These are phyloP conservation scores for Dioscorea zingiberensis DNA, from an alignment of 106 monocot genomes.

Conservation along the genomic window DNA sequence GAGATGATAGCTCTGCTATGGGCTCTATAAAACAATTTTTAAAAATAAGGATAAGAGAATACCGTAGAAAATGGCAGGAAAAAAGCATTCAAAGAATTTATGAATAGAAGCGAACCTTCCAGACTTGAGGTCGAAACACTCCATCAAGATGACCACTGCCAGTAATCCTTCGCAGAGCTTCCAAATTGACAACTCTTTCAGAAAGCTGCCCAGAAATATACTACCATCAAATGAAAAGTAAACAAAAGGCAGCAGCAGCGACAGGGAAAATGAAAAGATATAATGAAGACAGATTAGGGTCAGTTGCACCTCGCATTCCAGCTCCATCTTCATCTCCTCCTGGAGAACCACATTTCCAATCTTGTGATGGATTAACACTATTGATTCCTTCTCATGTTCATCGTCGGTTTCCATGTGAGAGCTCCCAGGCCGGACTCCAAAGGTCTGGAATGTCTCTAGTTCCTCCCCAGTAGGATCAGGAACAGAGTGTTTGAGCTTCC, in stretches of 20 bases:
- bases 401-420: background rate
- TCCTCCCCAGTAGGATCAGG: background rate
- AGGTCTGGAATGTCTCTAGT: background rate
- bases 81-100: too few species aligned
- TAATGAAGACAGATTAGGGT: background rate
- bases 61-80: too few species aligned
- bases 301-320: background rate
- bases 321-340: background rate
- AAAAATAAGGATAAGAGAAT: too few species aligned
- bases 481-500: too few species aligned
- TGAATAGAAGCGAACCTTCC: slow-evolving; percentile 18
- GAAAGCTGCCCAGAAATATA: slow-evolving; percentile 14
- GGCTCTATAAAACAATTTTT: too few species aligned
- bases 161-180: slow-evolving; percentile 19
- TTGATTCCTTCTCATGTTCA: background rate
- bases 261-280: background rate
- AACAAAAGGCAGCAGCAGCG: too few species aligned
- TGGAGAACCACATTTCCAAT: background rate
- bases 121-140: slow-evolving; percentile 13
- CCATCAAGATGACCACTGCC: slow-evolving; percentile 14
- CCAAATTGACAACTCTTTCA: slow-evolving; percentile 17
- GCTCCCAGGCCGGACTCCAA: background rate
- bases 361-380: background rate
- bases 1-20: too few species aligned
- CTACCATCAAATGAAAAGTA: too few species aligned